Conservation (phyloP, 2,329 filamentous ascomycete species). For the Aspergillus eucalypticola region DNA sequence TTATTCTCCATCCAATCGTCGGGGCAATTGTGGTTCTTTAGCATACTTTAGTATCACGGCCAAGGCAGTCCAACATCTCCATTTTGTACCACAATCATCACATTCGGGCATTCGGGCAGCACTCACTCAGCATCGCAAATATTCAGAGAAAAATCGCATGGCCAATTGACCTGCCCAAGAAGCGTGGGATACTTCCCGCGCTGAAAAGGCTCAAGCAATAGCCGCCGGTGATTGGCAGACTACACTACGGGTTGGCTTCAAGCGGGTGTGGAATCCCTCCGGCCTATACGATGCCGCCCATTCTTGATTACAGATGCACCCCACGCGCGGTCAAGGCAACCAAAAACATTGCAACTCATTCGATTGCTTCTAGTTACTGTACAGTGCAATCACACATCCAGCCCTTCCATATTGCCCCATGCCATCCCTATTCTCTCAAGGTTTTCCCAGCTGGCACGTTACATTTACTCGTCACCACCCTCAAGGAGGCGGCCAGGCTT, state of each 20-base stretch:
- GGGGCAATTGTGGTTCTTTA: background rate
- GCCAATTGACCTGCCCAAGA: background rate
- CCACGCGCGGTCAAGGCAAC: slow-evolving; percentile 11
- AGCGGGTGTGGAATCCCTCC: slow-evolving; percentile 3
- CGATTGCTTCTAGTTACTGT: slow-evolving; percentile 46
- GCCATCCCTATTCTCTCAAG: background rate
- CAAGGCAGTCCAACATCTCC: background rate
- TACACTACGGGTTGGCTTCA: background rate
- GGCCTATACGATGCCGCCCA: slow-evolving; percentile 4
- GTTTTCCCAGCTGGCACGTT: slow-evolving; percentile 8
- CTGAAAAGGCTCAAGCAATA: background rate
- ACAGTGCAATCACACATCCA: slow-evolving; percentile 38
- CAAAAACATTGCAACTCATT: slow-evolving; percentile 20
- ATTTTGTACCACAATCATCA: background rate
- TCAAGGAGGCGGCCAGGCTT: slow-evolving; percentile 47
- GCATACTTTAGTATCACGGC: background rate
- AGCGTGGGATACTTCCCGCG: background rate
- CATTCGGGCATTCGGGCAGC: slow-evolving; percentile 7
- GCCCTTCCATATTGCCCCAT: slow-evolving; percentile 8
- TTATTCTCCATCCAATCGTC: background rate
- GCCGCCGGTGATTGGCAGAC: slow-evolving; percentile 1
- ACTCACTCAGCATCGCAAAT: background rate
- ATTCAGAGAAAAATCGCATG: background rate
- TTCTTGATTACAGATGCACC: slow-evolving; percentile 2
- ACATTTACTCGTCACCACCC: slow-evolving; percentile 37